Percentiles rank a stretch among this genome's conserved stretches.
These are phyloP conservation scores for Crithidia mellificae DNA, from an alignment of 208 protist species.

Conservation along the genomic window DNA sequence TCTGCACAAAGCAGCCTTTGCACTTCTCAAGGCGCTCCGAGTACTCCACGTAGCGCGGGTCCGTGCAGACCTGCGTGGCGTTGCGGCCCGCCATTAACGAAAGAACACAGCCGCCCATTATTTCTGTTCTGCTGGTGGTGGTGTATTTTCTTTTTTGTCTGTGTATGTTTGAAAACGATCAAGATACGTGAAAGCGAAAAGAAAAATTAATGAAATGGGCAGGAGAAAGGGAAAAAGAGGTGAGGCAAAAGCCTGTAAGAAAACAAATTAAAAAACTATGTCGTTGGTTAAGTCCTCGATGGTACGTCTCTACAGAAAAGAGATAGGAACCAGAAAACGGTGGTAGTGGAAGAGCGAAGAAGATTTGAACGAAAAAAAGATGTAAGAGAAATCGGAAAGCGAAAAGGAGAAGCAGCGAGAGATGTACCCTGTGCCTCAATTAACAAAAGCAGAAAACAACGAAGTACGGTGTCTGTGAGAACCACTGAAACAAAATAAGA, in stretches of 20 bases:
- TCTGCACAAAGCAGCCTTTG: constrained; percentile 35
- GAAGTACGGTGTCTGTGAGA: too few species aligned
- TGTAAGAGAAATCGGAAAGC: background rate
- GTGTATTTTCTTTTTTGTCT: background rate
- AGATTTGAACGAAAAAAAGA: background rate
- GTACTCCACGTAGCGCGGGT: constrained; percentile 31
- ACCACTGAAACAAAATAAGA: background rate
- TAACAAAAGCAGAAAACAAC: background rate
- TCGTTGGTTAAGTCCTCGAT: too few species aligned
- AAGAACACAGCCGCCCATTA: constrained; percentile 53
- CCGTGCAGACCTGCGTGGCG: constrained; percentile 16
- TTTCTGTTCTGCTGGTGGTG: background rate
- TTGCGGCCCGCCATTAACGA: constrained; percentile 48
- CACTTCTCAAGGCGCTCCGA: constrained; percentile 17
- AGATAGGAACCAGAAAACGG: background rate
- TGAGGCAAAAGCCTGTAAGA: too few species aligned
- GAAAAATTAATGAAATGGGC: too few species aligned
- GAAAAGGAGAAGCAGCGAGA: constrained; percentile 18
- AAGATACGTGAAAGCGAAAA: background rate
- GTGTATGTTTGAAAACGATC: background rate
- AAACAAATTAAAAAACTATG: too few species aligned
- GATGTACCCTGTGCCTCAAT: constrained; percentile 13
- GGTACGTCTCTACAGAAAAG: background rate
- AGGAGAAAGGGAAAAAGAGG: too few species aligned
- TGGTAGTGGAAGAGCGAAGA: background rate